Percentiles rank a stretch among this genome's conserved stretches.
Conservation (phyloP, 2,329 filamentous ascomycete species). For the Beauveria bassiana region DNA sequence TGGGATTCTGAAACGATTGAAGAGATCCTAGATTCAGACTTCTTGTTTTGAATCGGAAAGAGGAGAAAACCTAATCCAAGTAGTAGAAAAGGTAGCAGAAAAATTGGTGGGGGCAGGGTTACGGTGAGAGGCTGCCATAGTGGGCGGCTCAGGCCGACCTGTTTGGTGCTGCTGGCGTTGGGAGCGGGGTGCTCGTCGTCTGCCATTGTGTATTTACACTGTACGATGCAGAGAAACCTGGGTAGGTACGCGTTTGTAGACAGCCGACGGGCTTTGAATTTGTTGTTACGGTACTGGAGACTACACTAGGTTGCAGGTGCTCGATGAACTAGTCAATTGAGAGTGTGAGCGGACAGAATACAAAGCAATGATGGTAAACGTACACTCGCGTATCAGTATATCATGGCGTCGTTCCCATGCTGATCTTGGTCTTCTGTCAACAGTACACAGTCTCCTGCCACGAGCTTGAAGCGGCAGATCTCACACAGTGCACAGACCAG, state of each 20-base stretch:
- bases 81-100: conserved; percentile 31
- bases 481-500: conserved; percentile 7
- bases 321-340: no score
- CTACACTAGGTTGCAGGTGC: no score
- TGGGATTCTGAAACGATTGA: conserved; percentile 22
- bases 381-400: no score
- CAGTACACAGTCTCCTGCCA: not conserved
- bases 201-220: conserved; percentile 19
- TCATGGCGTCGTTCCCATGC: no score
- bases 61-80: conserved; percentile 29
- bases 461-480: not conserved
- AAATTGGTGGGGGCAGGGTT: conserved; percentile 38
- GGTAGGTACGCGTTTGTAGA: not conserved
- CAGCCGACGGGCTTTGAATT: no score
- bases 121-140: conserved; percentile 23
- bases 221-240: not conserved
- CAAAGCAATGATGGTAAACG: no score
- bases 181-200: conserved; percentile 28
- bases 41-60: conserved; percentile 19
- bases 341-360: no score
- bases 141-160: conserved; percentile 14
- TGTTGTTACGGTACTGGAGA: no score
- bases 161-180: conserved; percentile 13
- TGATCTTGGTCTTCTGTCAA: not conserved
- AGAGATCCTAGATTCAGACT: conserved; percentile 17